Base-by-base conservation (phyloP, 1,284 basidiomycete genomes). In the Austroboletus rostrupii region DNA sequence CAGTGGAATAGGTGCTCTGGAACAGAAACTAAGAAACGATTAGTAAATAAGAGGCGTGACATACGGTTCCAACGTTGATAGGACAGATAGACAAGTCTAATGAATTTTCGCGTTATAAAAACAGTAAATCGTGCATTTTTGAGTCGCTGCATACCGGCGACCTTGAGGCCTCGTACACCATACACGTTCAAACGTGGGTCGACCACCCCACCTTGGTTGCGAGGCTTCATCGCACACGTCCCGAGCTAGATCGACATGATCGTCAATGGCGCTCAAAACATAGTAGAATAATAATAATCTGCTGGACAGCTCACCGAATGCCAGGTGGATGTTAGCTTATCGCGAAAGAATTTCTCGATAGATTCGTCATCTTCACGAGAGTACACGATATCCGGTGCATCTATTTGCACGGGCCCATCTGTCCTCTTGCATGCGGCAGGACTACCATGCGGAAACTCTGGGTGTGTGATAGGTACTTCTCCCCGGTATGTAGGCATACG, bases 401-500 rank as follows among this genome's bases (percentile, higher is more conserved):
- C 58, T 2, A 76, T 61, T 0, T 69, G 58, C 1, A 74, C 74
- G 0, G 80, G 76, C 0, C 53, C 62, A 12, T 60, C 60, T 0
- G 60, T 53, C 19, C 60, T 60, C 23, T 59, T 57, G 17, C 68
- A 66, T 0, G 66, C 68, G 0, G 81, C 83, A 1, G 65, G 50
- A 44, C 80, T 80, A 2, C 65, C 71, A 1, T 61, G 53, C 2
- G 73, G 56, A 61, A 85, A 86, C 6, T 53, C 47, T 0, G 85
- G 84, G 55, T 85, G 78, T 13, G 57, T 57, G 1, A 57, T 48
- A 1, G 59, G 44, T 2, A 72, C 61, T 53, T 85, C 83, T 5
- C 83, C 84, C 2, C 77, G 72, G 62, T 75, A 86, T 20, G 64
- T 63, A 0, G 71, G 67, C 75, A 85, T 76, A 2, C 83, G 77